phyloP scores from a whole-genome alignment of 768 basidiomycete species.

The Fomitopsis serialis region DNA sequence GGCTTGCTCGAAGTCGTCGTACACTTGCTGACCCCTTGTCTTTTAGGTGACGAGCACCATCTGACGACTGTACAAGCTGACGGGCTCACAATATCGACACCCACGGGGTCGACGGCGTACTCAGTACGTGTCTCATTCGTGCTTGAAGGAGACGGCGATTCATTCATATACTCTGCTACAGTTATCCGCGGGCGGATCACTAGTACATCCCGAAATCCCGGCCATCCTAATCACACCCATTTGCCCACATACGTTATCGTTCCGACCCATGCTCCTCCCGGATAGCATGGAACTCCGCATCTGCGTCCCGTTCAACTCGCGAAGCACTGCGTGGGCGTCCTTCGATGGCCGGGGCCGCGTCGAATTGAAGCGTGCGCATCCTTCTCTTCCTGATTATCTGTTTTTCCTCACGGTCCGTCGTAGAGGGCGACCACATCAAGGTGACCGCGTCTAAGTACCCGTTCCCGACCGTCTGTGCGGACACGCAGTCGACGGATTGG shows the following conservation, averaged over 20 bases:
- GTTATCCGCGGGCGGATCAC: slow-evolving; percentile 94
- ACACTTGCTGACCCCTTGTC: not conserved
- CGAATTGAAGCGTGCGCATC: slow-evolving; percentile 82
- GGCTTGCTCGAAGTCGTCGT: too few relatives aligned
- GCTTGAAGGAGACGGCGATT: slow-evolving; percentile 5
- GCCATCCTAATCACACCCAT: slow-evolving; percentile 95
- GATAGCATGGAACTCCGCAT: slow-evolving; percentile 98
- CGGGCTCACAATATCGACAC: slow-evolving; percentile 90
- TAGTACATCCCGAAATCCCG: slow-evolving; percentile 97
- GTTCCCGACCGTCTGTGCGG: slow-evolving; percentile 97
- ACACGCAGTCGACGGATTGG: slow-evolving; percentile 98
- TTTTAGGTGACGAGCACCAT: slow-evolving; percentile 92
- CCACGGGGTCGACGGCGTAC: slow-evolving; percentile 98
- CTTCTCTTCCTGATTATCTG: not conserved
- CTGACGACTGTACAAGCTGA: slow-evolving; percentile 99
- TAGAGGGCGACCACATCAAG: slow-evolving; percentile 99
- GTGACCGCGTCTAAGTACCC: slow-evolving; percentile 96
- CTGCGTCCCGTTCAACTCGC: slow-evolving; percentile 97
- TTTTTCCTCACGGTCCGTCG: too few relatives aligned
- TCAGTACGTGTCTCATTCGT: slow-evolving; percentile 55
- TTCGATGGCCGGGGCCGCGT: slow-evolving; percentile 97
- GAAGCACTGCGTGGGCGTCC: slow-evolving; percentile 98
- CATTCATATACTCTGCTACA: slow-evolving; percentile 26
- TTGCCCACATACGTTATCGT: slow-evolving; percentile 96
- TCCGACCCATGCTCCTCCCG: slow-evolving; percentile 96